phyloP scores from a whole-genome alignment of 768 basidiomycete species.

The Termitomyces sp. region DNA sequence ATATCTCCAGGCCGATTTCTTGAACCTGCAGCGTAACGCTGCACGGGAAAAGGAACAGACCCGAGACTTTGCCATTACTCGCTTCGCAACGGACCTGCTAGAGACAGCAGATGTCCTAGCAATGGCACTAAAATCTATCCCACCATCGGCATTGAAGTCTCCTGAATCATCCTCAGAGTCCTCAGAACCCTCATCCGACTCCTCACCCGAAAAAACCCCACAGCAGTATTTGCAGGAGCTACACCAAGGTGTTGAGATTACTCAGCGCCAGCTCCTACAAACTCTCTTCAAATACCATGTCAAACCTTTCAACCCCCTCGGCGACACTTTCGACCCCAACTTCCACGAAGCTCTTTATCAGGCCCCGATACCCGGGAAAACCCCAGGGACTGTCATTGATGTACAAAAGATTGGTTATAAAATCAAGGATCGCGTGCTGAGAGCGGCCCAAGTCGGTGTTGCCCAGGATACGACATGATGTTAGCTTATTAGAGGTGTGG shows the following conservation, averaged over 20 bases:
- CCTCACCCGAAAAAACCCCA: conserved; percentile 45
- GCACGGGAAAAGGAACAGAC: conserved; percentile 90
- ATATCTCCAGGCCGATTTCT: conserved; percentile 92
- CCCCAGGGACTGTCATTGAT: conserved; percentile 86
- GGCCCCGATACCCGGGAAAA: conserved; percentile 84
- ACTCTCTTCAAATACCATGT: conserved; percentile 91
- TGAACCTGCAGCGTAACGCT: conserved; percentile 91
- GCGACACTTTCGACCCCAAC: conserved; percentile 94
- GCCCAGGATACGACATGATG: conserved; percentile 60
- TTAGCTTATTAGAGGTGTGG: conserved; percentile 17
- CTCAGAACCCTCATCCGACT: conserved; percentile 19
- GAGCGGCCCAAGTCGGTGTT: conserved; percentile 96
- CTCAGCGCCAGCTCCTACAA: conserved; percentile 83
- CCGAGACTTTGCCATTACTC: conserved; percentile 87
- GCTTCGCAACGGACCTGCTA: conserved; percentile 86
- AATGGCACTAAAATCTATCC: conserved; percentile 80
- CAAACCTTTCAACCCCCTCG: conserved; percentile 86
- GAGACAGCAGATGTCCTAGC: conserved; percentile 88
- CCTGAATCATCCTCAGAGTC: conserved; percentile 23
- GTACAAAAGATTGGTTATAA: conserved; percentile 89
- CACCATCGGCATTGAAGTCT: conserved; percentile 36
- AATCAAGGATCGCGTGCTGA: conserved; percentile 89
- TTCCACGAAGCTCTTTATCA: conserved; percentile 93
- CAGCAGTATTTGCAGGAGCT: conserved; percentile 63
- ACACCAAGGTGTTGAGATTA: conserved; percentile 85